A percentile compares a stretch with the other conserved stretches of the same genome.
Conservation (phyloP, 192 early-diverging fungal genomes). For the Coemansia asiatica region DNA sequence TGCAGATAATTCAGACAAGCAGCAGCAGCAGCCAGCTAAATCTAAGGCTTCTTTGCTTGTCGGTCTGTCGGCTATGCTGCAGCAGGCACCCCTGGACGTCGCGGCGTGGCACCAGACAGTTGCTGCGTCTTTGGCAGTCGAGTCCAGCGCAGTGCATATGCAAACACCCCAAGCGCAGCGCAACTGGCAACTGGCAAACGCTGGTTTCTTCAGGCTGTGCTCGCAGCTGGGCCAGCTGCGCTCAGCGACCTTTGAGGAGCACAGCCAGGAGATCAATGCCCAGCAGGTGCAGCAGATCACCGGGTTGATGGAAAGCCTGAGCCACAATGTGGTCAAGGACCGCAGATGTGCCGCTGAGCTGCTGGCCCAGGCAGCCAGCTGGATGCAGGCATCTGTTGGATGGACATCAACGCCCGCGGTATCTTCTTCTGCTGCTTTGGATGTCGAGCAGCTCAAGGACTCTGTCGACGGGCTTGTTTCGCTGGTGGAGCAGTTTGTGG, state of each 20-base stretch:
- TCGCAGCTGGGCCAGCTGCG: slow-evolving; percentile 42
- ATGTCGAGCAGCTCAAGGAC: slow-evolving; percentile 18
- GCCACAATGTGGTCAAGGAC: slow-evolving; percentile 20
- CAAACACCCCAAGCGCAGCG: slow-evolving; percentile 5
- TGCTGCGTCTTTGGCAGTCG: neutral
- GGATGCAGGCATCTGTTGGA: slow-evolving; percentile 29
- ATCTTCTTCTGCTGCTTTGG: neutral
- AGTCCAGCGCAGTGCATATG: slow-evolving; percentile 7
- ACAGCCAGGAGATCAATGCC: slow-evolving; percentile 33
- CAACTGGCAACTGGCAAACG: slow-evolving; percentile 31
- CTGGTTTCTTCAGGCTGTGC: slow-evolving; percentile 35
- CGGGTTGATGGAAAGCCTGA: slow-evolving; percentile 31
- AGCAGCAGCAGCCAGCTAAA: neutral
- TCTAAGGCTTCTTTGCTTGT: neutral
- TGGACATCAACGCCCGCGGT: slow-evolving; percentile 8
- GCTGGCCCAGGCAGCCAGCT: slow-evolving; percentile 20
- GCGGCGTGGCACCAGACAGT: slow-evolving; percentile 17
- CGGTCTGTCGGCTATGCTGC: slow-evolving; percentile 21
- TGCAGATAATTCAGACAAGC: no score
- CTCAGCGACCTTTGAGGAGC: slow-evolving; percentile 27
- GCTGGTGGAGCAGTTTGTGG: slow-evolving; percentile 28
- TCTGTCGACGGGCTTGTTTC: slow-evolving; percentile 15
- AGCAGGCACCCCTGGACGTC: slow-evolving; percentile 27
- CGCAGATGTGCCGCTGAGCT: slow-evolving; percentile 28
- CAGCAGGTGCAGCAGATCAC: slow-evolving; percentile 37